Evolutionary conservation across 169 alveolate genomes (phyloP), one percentile per base, ranked within the genome.

Genomic region (Miamiensis avidus): DNA sequence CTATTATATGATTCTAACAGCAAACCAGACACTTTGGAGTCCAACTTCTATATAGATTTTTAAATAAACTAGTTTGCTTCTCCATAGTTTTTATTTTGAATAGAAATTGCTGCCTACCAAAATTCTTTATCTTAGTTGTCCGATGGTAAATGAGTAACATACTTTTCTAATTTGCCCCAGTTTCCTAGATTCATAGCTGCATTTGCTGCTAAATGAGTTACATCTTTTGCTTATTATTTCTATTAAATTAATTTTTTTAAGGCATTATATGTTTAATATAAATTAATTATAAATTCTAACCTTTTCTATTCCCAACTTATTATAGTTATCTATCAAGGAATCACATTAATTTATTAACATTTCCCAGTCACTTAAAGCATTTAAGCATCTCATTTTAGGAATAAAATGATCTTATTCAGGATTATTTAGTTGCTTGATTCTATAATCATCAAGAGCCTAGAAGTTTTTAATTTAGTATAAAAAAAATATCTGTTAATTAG

Each of bases 1-100:
- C 99, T 91, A 64, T 91, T 91, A 89, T 97, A 97, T 75, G 96
- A 89, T 89, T 97, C 99, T 30, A 95, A 91, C 31, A 96, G 88
- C 65, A 97, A 86, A 15, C 98, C 94, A 29, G 97, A 94, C 29
- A 97, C 88, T 83, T 94, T 94, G 29, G 96, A 90, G 78, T 96
- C 97, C 78, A 97, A 89, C 25, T 84, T 90, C 64, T 94, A 96
- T 82, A 97, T 92, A 15, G 97, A 95, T 65, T 89, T 95, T 33
- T 90, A 91, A 28, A 97, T 94, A 64, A 77, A 88, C 81, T 89
- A 84, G 64, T 87, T 82, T 20, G 98, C 98, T 34, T 91, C 95
- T 26, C 84, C 89, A 81, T 79, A 94, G 31, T 94, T 82, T 26
- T 87, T 92, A 28, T 92, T 91, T 0, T 95, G 87, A 29, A 97